These are phyloP conservation scores for Colletotrichum sp. DNA, from an alignment of 2,329 filamentous ascomycete species.

Conservation along the genomic window DNA sequence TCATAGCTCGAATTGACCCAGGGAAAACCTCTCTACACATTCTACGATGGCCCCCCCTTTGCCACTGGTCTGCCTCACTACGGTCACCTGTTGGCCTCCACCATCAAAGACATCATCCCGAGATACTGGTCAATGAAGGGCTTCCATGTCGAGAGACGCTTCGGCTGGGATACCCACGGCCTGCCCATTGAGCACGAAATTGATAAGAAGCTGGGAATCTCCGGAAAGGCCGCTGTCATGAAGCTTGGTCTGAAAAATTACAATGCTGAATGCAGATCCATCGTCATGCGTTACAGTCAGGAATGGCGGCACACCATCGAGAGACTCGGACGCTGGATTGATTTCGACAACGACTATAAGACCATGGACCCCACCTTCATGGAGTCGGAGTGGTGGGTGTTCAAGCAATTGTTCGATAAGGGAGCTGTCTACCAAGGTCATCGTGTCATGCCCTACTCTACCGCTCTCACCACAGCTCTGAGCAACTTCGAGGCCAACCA, in stretches of 20 bases:
- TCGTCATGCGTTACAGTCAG: conserved; percentile 87
- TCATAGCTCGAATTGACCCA: conserved; percentile 75
- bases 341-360: conserved; percentile 98
- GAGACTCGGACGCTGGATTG: conserved; percentile 91
- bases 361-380: conserved; percentile 96
- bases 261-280: conserved; percentile 88
- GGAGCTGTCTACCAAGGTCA: conserved; percentile 88
- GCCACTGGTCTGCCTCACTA: conserved; percentile 73
- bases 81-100: conserved; percentile 83
- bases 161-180: conserved; percentile 95
- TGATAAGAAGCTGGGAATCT: conserved; percentile 92
- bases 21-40: conserved; percentile 85
- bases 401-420: conserved; percentile 92
- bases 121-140: conserved; percentile 98
- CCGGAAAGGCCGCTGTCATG: conserved; percentile 84
- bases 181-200: conserved; percentile 97
- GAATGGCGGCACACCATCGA: conserved; percentile 93
- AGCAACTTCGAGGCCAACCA: conserved; percentile 91
- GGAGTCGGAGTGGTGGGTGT: conserved; percentile 97
- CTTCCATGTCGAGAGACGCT: conserved; percentile 87
- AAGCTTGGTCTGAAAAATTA: conserved; percentile 87
- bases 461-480: conserved; percentile 53
- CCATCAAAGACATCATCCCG: conserved; percentile 96
- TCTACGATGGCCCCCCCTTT: conserved; percentile 89
- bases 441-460: conserved; percentile 95